Evolutionary conservation across 371 early-diverging fungal genomes (phyloP), one percentile per base, ranked within the genome.

Genomic region (Mucor saturninus): DNA sequence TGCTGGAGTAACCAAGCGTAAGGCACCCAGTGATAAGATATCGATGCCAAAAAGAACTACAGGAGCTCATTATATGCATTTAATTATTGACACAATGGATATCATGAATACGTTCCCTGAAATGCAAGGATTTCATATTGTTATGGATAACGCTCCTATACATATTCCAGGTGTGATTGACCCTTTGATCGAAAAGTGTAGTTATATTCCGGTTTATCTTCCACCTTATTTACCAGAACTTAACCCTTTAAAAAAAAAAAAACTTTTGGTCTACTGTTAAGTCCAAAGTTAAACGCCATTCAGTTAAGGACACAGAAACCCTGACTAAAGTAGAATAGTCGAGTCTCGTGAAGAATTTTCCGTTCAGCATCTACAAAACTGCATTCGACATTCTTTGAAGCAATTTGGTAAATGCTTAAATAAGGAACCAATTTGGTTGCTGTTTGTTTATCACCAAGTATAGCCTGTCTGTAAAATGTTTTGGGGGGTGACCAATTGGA

Each of bases 171-270:
- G 7, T 37, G 0, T 55, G 29, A 53, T 57, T 64, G 54, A 58
- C 15, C 59, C 45, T 29, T 28, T 65, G 8, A 65, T 65, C 40
- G 53, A 45, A 54, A 45, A 59, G 35, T n/a, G 55, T 13, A 59
- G 65, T n/a, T 65, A 65, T 59, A 38, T 59, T 49, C 59, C 65
- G 5, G 65, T 59, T 53, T 60, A 60, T 15, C 56, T 65, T 54
- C 60, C 60, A 0, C 60, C 65, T 46, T 65, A 65, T 48, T 59
- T 54, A 30, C 65, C 56, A 35, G 65, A 65, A 30, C 43, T 60
- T 14, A 56, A 56, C 43, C 65, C 56, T 46, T 60, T 49, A 39
- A 21, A 21, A 39, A 65, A 39, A 21, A 21, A 39, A 65, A 48
- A 26, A 64, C 26, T 61, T 65, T 50, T 65, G 65, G 59, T 26